phyloP scores from a whole-genome alignment of 768 basidiomycete species.

The Tephrocybe sp. region DNA sequence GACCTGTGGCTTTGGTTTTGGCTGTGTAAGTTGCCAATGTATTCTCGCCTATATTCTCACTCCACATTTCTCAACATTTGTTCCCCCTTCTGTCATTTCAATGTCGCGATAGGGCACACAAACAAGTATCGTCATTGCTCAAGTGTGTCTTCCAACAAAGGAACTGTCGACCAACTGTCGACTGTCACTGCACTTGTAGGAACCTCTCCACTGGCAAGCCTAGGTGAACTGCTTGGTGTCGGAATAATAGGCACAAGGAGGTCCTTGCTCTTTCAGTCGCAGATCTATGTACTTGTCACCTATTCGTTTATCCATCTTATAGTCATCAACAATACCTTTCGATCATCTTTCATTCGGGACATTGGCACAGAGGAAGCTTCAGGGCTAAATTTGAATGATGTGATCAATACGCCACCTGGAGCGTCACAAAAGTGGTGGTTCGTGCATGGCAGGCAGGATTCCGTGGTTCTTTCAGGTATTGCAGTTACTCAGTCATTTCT shows the following conservation, averaged over 20 bases:
- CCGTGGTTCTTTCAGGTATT: conserved; percentile 19
- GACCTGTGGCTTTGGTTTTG: conserved; percentile 23
- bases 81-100: too few relatives aligned
- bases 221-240: conserved; percentile 27
- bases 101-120: conserved; percentile 22
- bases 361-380: conserved; percentile 5
- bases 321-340: conserved; percentile 26
- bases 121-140: conserved; percentile 23
- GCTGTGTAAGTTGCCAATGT: conserved; percentile 18
- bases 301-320: not conserved
- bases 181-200: conserved; percentile 25
- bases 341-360: conserved; percentile 6
- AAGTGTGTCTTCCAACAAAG: conserved; percentile 22
- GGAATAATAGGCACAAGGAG: conserved; percentile 23
- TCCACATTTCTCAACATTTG: too few relatives aligned
- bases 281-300: not conserved
- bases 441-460: conserved; percentile 20
- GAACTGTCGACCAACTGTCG: conserved; percentile 23
- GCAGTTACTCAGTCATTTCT: conserved; percentile 21
- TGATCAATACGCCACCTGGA: conserved; percentile 13
- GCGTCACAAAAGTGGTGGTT: conserved; percentile 12
- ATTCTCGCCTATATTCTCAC: too few relatives aligned
- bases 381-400: conserved; percentile 21
- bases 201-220: conserved; percentile 17
- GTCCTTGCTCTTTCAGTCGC: conserved; percentile 1